A percentile compares a stretch with the other conserved stretches of the same genome.
These are phyloP conservation scores for Trapa bicornis DNA, from an alignment of 345 rosid genomes.

Conservation along the genomic window DNA sequence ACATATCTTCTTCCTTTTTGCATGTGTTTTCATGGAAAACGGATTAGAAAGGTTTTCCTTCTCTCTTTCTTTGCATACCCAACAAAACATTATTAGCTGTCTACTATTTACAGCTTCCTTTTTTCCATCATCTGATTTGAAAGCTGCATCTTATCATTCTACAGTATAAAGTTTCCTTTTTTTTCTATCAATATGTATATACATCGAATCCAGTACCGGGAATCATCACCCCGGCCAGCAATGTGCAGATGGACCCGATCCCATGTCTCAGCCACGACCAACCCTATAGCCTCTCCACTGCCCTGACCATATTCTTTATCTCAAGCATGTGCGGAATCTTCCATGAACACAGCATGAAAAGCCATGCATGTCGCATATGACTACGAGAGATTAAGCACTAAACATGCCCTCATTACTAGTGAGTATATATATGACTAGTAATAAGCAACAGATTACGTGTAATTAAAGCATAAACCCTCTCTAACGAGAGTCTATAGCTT, in stretches of 20 bases:
- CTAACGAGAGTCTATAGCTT: background rate
- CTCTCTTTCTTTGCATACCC: too few species aligned
- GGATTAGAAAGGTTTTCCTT: too few species aligned
- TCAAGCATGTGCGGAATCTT: background rate
- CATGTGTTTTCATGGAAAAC: background rate
- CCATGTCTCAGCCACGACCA: too few species aligned
- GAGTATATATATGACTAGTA: background rate
- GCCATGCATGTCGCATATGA: background rate
- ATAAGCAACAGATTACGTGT: background rate
- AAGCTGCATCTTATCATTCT: background rate
- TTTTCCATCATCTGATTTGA: background rate
- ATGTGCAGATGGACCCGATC: too few species aligned
- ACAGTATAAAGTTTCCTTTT: background rate
- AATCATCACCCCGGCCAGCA: too few species aligned
- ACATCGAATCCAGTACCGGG: too few species aligned
- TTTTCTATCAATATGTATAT: too few species aligned
- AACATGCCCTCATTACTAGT: slow-evolving; percentile 1
- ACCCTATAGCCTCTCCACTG: too few species aligned
- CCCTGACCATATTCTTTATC: too few species aligned
- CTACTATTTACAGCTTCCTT: too few species aligned
- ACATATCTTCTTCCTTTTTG: background rate
- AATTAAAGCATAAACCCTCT: background rate
- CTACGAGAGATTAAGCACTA: background rate
- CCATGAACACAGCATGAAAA: too few species aligned
- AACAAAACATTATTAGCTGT: background rate